Evolutionary conservation across 352 stramenopile genomes (phyloP), one percentile per base, ranked within the genome.

Genomic region (Phytophthora litchii): DNA sequence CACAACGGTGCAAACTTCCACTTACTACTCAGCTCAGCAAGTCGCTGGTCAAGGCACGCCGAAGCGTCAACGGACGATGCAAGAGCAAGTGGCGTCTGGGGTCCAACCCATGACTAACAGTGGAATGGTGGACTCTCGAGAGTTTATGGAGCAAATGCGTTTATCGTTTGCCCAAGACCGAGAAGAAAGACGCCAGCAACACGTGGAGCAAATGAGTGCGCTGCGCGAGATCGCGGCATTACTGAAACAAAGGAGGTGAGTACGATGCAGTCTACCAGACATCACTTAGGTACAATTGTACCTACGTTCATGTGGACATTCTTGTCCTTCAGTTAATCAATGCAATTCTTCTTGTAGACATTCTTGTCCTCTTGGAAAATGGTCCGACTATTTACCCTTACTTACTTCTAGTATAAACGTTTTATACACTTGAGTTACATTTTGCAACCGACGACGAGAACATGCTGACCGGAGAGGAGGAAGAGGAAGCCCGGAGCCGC

Each of bases 151-250:
- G 32, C 57, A 80, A 21, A 66, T 89, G 31, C 56, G 66, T 4
- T 6, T 44, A 4, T 54, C 83, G 29, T 66, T 77, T 27, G 50
- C 67, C 9, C 54, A 74, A 37, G 74, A 84, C 17, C 70, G 76
- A 16, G 57, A 66, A n/a, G 79, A 89, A 60, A 65, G 72, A 14
- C 64, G 67, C 17, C 74, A 69, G 35, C 76, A 89, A 48, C 79
- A 89, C 43, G 44, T 58, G n/a, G 76, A 89, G 63, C 74, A 81
- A 38, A 85, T 89, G 75, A 56, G 48, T 8, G 50, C 74, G 14
- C 67, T 89, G 21, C 58, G 55, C n/a, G 74, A 76, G 50, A 78
- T 89, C 36, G 52, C 60, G 4, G 54, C 51, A 3, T 47, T 78
- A 14, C 36, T 88, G 32, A 67, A 67, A 23, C 64, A 67, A 29